These are phyloP conservation scores for Schwanniomyces pseudopolymorphus DNA, from an alignment of 805 yeast species.

Conservation along the genomic window DNA sequence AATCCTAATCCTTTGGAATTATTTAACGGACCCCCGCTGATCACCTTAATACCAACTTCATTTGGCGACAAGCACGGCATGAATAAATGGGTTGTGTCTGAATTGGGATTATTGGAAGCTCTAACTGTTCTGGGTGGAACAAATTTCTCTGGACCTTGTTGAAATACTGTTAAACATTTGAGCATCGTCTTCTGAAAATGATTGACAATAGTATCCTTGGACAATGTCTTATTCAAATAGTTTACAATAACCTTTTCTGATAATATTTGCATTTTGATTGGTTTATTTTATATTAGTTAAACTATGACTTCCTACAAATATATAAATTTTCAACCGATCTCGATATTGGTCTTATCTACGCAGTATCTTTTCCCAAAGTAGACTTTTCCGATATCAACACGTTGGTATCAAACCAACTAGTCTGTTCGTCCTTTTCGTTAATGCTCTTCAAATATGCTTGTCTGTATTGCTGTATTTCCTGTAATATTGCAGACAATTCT, in stretches of 20 bases:
- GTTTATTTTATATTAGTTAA: neutral
- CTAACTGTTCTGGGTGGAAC: constrained; percentile 54
- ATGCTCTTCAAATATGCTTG: constrained; percentile 8
- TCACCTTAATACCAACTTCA: constrained; percentile 57
- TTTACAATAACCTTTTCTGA: constrained; percentile 30
- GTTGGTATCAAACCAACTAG: neutral
- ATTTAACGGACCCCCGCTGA: constrained; percentile 50
- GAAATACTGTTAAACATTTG: constrained; percentile 40
- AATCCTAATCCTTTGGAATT: constrained; percentile 46
- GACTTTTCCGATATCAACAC: neutral
- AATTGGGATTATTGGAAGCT: constrained; percentile 30
- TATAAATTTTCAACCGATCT: neutral
- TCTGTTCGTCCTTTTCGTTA: constrained; percentile 2
- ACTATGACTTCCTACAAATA: neutral
- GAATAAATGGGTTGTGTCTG: constrained; percentile 50
- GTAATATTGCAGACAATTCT: constrained; percentile 7
- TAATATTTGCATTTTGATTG: constrained; percentile 24
- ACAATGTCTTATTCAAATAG: constrained; percentile 25
- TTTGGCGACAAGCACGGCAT: constrained; percentile 63
- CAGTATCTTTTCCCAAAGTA: neutral
- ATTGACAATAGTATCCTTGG: constrained; percentile 18
- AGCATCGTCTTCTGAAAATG: constrained; percentile 37
- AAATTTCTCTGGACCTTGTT: constrained; percentile 43
- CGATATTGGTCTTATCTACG: neutral
- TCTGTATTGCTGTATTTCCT: constrained; percentile 8